Conservation (phyloP, 2,329 filamentous ascomycete species). For the Monosporascus cannonballus region DNA sequence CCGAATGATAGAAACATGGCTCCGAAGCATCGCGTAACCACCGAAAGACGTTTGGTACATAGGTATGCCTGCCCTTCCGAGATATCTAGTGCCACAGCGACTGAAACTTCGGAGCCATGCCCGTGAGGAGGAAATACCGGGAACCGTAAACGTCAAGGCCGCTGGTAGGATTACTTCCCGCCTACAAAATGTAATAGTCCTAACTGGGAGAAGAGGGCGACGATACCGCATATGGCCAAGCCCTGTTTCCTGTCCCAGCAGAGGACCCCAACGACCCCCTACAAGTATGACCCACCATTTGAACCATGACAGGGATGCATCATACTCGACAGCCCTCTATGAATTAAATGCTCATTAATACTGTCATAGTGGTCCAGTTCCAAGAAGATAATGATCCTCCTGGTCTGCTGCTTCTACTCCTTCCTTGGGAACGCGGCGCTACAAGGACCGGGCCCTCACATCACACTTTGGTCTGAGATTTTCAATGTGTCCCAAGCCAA, state of each 20-base stretch:
- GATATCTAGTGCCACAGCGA: neutral
- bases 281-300: slow-evolving; percentile 9
- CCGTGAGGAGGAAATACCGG: slow-evolving; percentile 21
- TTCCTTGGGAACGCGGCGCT: slow-evolving; percentile 53
- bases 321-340: too few relatives aligned
- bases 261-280: slow-evolving; percentile 24
- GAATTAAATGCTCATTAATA: neutral
- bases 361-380: slow-evolving; percentile 40
- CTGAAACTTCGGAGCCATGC: slow-evolving; percentile 15
- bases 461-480: slow-evolving; percentile 44
- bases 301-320: too few relatives aligned
- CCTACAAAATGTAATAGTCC: neutral
- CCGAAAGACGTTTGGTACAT: neutral
- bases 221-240: slow-evolving; percentile 22
- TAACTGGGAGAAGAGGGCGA: slow-evolving; percentile 17
- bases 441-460: slow-evolving; percentile 52
- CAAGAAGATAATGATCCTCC: slow-evolving; percentile 52
- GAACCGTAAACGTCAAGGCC: slow-evolving; percentile 21
- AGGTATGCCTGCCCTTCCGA: neutral
- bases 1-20: neutral
- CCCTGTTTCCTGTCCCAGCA: slow-evolving; percentile 21
- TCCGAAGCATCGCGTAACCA: neutral
- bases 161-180: slow-evolving; percentile 13
- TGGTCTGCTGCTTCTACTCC: slow-evolving; percentile 48
- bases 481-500: slow-evolving; percentile 44